Base-by-base conservation (phyloP, 1,139 yeast species). In the Citeromyces hawaiiensis region DNA sequence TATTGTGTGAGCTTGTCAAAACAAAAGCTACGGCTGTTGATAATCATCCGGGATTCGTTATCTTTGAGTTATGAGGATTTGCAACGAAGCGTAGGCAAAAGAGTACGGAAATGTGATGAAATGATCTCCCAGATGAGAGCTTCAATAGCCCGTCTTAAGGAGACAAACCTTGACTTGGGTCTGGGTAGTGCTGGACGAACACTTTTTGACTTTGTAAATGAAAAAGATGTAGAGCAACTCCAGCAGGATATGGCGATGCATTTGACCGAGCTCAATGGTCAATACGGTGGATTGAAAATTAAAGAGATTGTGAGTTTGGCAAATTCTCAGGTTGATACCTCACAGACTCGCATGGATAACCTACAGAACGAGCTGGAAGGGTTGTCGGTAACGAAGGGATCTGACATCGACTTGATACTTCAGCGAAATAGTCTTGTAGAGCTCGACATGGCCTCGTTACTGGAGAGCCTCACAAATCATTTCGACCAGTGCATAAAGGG, bases 381-480 rank as follows among this genome's bases (percentile, higher is more conserved):
- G 8, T 23, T 23, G 11, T 23, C 27, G 8, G 27, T 9, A 6
- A 11, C 8, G 27, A 23, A 23, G 9, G 27, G 27, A 6, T 23
- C 27, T 23, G 27, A 23, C 4, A 23, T 23, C 9, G 27, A 23
- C 27, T 9, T 9, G 27, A 23, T 23, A 23, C 27, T 23, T 9
- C 27, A 23, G 27, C 47, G 48, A 18, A 72, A 79, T 45, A 59
- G 61, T 6, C 61, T 67, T 0, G 60, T 80, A 41, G 94, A 86
- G 40, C 68, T 69, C 43, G 93, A 83, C 41, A 66, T 86, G 56
- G 93, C 85, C 0, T 66, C 71, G 7, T 61, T 82, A 15, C 60
- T 87, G 31, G 79, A 76, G 43, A 76, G 87, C 52, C 60, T 87
- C 32, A 81, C 95, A 5, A 72, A 75, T 41, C 96, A 87, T 57